Percentiles rank a stretch among this genome's conserved stretches.
Evolutionary conservation across 306 rosid genomes (phyloP).

Genomic region (Inga laurina): DNA sequence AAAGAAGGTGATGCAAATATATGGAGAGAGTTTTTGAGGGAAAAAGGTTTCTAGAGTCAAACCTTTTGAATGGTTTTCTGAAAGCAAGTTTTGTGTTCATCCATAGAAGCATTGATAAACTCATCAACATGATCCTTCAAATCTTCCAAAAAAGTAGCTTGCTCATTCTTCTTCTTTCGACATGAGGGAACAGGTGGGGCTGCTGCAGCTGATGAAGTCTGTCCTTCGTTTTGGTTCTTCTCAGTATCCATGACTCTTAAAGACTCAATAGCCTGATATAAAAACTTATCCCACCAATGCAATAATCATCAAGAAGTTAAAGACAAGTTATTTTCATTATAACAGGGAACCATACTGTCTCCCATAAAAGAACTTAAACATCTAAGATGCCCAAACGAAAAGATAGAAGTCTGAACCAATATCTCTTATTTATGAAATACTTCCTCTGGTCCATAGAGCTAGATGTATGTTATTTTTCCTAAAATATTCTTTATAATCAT

Average conservation of each 20-base stretch:
- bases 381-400: neutral
- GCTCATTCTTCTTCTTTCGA: slow-evolving; percentile 75
- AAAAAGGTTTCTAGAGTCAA: slow-evolving; percentile 5
- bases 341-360: neutral
- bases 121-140: slow-evolving; percentile 90
- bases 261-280: neutral
- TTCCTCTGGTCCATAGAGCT: no score
- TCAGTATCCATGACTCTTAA: slow-evolving; percentile 58
- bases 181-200: slow-evolving; percentile 55
- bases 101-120: slow-evolving; percentile 83
- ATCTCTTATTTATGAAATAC: no score
- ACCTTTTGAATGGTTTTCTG: slow-evolving; percentile 82
- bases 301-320: slow-evolving; percentile 3
- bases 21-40: neutral
- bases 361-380: neutral
- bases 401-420: neutral
- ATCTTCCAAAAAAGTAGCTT: slow-evolving; percentile 81
- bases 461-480: no score
- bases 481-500: no score
- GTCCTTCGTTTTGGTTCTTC: slow-evolving; percentile 47
- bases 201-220: slow-evolving; percentile 37
- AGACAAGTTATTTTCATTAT: neutral
- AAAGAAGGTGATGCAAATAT: neutral
- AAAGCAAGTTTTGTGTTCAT: slow-evolving; percentile 87
- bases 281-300: neutral